A percentile compares a stretch with the other conserved stretches of the same genome.
phyloP scores from a whole-genome alignment of 768 basidiomycete genomes.

The Russula earlei region DNA sequence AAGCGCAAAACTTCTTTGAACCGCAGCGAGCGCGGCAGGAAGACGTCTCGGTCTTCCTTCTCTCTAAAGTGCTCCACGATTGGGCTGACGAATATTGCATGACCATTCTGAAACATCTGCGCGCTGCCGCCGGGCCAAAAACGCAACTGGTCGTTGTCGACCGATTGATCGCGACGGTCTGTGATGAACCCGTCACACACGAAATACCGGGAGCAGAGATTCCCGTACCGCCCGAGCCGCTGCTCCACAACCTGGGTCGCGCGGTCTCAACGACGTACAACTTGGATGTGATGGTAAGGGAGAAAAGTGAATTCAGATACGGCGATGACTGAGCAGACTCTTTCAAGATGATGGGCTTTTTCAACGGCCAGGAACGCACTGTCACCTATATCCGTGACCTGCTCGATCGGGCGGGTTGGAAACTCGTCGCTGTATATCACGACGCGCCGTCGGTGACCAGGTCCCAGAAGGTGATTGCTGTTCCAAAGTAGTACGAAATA shows the following conservation, averaged over 20 bases:
- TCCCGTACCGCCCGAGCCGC: constrained; percentile 18
- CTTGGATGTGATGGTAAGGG: constrained; percentile 19
- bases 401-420: background rate
- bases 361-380: background rate
- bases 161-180: constrained; percentile 21
- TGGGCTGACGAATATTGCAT: constrained; percentile 27
- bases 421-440: background rate
- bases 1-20: background rate
- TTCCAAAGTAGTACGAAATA: background rate
- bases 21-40: background rate
- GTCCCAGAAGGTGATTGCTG: background rate
- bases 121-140: constrained; percentile 13
- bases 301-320: background rate
- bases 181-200: constrained; percentile 13
- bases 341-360: constrained; percentile 3
- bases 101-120: constrained; percentile 1
- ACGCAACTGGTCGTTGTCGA: constrained; percentile 25
- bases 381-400: background rate
- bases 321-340: background rate
- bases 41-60: background rate
- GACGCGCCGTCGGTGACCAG: background rate
- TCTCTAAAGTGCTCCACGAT: background rate
- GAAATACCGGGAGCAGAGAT: constrained; percentile 16
- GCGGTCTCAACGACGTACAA: constrained; percentile 16
- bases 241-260: constrained; percentile 22